Conservation (phyloP, 768 basidiomycete genomes). For the Scleroderma bovista region DNA sequence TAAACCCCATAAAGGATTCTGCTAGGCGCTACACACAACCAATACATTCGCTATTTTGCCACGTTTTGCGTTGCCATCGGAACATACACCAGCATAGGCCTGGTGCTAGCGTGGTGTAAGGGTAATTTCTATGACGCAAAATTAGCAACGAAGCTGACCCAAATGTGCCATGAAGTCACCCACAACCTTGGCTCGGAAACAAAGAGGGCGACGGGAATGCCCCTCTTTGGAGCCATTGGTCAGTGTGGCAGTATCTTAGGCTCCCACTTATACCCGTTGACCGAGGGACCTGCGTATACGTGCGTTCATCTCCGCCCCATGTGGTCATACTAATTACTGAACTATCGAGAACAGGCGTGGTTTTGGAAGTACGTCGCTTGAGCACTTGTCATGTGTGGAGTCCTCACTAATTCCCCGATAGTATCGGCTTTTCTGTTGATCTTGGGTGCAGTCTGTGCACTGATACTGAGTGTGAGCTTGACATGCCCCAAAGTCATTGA, state of each 20-base stretch:
- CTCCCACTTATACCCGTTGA: conserved; percentile 38
- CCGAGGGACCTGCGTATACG: conserved; percentile 36
- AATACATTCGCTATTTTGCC: conserved; percentile 40
- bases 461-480: conserved; percentile 17
- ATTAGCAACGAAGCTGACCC: neutral
- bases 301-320: conserved; percentile 9
- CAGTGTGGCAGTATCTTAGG: conserved; percentile 37
- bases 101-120: conserved; percentile 46
- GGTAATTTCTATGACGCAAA: neutral
- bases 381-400: neutral
- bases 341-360: conserved; percentile 8
- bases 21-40: conserved; percentile 25
- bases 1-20: conserved; percentile 21
- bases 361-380: conserved; percentile 10
- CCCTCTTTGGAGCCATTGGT: conserved; percentile 38
- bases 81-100: conserved; percentile 40
- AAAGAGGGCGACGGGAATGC: conserved; percentile 39
- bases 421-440: conserved; percentile 23
- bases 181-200: conserved; percentile 42
- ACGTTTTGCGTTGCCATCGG: conserved; percentile 42
- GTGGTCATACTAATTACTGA: neutral
- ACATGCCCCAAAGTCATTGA: neutral
- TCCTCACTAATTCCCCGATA: neutral
- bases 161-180: conserved; percentile 25
- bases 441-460: conserved; percentile 11